Base-by-base conservation (phyloP, 768 basidiomycete genomes). In the Lepiota brunneoincarnata region DNA sequence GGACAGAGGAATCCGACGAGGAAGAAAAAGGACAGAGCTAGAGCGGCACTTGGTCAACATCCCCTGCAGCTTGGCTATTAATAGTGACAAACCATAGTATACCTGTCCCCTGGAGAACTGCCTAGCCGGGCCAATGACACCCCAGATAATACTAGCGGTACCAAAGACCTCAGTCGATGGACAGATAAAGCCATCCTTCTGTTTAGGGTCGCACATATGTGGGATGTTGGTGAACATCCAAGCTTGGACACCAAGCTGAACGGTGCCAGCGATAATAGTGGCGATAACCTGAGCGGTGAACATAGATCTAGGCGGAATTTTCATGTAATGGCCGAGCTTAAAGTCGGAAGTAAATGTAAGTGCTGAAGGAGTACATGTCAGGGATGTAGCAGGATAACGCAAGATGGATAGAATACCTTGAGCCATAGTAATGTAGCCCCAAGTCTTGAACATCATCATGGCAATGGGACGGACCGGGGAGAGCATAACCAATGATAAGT, bases 401-500 rank as follows among this genome's bases (percentile, higher is more conserved):
- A 11, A 34, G 6, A 21, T n/a, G 47, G 26, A n/a, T 60, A 39
- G 60, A 35, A 11, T 51, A 52, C 72, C 77, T 64, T 86, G 84
- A 2, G 75, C 74, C 78, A 83, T 82, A 46, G 81, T 84, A 54
- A 86, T 84, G 61, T 88, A 89, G 28, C 89, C 88, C 76, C 77
- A 89, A 0, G 86, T 87, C 79, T 89, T 91, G 78, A 91, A 91
- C 74, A 91, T 73, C 89, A 92, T 90, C 77, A 83, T 89, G 0
- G 91, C 89, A 52, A 91, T 66, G 4, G 90, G 88, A 14, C 79
- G 80, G 2, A n/a, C 91, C 90, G 11, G 90, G 91, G 38, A 89
- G 76, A 21, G 79, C 81, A 61, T 90, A 91, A 50, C 91, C 91
- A 23, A 91, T 82, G 57, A 93, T 83, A 37, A 91, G 72, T 67